Evolutionary conservation across 345 rosid genomes (phyloP), one percentile per base, ranked within the genome.

Genomic region (Hibiscus tridactylites): DNA sequence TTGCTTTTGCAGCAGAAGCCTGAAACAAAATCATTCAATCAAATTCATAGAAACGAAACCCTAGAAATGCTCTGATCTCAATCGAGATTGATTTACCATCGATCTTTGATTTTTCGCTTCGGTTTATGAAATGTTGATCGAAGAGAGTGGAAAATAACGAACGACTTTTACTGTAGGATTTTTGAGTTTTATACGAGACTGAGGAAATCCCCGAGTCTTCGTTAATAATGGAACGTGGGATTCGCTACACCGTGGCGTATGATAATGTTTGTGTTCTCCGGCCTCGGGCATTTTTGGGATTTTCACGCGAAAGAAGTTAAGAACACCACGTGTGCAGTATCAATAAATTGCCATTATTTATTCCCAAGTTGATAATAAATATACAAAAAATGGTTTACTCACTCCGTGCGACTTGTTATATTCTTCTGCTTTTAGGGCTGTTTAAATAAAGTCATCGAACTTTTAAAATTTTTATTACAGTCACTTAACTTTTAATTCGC

Each of bases 1-100:
- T 73, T 26, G 75, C 50, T 11, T 73, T 73, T 8, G 70, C 61
- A 50, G 75, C 2, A 42, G 65, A 53, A 44, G 53, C 44, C 39
- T 29, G 56, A 10, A 59, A 16, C 7, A 71, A 17, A 28, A 71
- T 33, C 58, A 71, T 49, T 10, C 15, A 60, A 47, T 66, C 6
- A 47, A 63, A 63, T 37, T 3, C 15, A 19, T 6, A 47, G 9
- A 31, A 71, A 57, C 13, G 35, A 0, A 24, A 69, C 17, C 17
- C 72, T 33, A 33, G 61, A 53, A 17, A 53, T 17, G 9, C 49
- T 52, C 4, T 11, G 17, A 33, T 17, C 33, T 54, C 29, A 54
- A 67, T 28, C 11, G 9, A 42, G 31, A 60, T 28, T 26, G 66
- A 47, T n/a, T 42, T 59, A 71, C 74, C 74, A 71, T 71, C 9